Conservation (phyloP, 164 flowering plant genomes). For the Magnolia changhungtana region DNA sequence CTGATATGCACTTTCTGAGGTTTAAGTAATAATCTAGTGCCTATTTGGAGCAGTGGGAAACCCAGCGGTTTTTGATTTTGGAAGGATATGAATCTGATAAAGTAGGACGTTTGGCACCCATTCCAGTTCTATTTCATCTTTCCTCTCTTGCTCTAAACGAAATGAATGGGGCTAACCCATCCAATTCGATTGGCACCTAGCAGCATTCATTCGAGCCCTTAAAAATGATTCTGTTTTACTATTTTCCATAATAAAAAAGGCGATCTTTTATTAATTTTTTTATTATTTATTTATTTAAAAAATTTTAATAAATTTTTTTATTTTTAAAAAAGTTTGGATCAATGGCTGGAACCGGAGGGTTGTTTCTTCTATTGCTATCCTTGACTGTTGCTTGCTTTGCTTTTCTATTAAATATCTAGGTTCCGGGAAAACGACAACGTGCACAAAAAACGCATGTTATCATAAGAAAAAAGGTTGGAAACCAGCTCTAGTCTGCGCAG, state of each 20-base stretch:
- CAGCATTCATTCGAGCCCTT: background rate
- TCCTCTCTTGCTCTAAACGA: background rate
- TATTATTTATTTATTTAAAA: too few species aligned
- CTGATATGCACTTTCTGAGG: background rate
- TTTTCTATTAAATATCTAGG: constrained; percentile 39
- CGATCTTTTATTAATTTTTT: too few species aligned
- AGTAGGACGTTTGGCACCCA: background rate
- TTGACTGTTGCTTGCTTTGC: background rate
- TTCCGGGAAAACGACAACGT: constrained; percentile 94
- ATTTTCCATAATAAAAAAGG: too few species aligned
- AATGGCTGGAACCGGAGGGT: too few species aligned
- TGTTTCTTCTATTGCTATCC: background rate
- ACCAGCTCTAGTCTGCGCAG: constrained; percentile 95
- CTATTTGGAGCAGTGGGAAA: background rate
- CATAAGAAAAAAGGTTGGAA: constrained; percentile 95
- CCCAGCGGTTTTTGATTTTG: background rate
- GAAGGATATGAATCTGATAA: background rate
- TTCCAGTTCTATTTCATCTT: background rate
- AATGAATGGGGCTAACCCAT: background rate
- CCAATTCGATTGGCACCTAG: background rate
- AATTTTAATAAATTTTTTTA: background rate
- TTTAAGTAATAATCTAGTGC: background rate
- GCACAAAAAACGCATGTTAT: constrained; percentile 91
- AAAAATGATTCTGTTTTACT: too few species aligned
- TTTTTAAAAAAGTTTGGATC: too few species aligned